phyloP scores from a whole-genome alignment of 2,329 filamentous ascomycete genomes.

The Aspergillus sp. region DNA sequence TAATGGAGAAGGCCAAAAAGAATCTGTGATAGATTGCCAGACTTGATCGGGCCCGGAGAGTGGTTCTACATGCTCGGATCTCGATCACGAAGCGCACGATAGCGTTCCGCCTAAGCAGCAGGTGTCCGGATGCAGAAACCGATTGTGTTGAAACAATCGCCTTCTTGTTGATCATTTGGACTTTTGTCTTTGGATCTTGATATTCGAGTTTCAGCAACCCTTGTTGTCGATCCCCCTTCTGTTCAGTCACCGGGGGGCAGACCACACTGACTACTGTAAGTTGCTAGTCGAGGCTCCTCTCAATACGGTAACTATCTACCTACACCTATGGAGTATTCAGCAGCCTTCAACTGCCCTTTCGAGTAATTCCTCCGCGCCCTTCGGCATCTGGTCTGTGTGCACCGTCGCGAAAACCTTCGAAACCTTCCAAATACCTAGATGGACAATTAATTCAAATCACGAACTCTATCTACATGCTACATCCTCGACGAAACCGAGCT shows the following conservation, averaged over 20 bases:
- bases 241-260: not conserved
- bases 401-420: too few species aligned
- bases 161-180: not conserved
- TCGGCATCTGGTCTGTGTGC: not conserved
- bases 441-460: too few species aligned
- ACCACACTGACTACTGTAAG: too few species aligned
- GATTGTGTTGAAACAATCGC: not conserved
- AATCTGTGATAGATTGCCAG: not conserved
- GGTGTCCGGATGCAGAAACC: not conserved
- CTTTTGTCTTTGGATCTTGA: not conserved
- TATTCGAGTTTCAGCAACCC: not conserved
- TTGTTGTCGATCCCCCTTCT: not conserved
- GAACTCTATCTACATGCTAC: too few species aligned
- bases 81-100: not conserved
- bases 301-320: too few species aligned
- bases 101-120: not conserved
- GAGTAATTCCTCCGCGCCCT: conserved; percentile 15
- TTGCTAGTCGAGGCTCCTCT: too few species aligned
- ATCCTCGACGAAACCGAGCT: not conserved
- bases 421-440: too few species aligned
- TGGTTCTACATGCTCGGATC: not conserved
- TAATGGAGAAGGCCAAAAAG: too few species aligned
- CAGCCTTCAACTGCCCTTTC: conserved; percentile 3
- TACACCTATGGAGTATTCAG: not conserved
- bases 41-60: not conserved